Base-by-base conservation (phyloP, 148 eudicot species). In the Persicaria tinctoria region DNA sequence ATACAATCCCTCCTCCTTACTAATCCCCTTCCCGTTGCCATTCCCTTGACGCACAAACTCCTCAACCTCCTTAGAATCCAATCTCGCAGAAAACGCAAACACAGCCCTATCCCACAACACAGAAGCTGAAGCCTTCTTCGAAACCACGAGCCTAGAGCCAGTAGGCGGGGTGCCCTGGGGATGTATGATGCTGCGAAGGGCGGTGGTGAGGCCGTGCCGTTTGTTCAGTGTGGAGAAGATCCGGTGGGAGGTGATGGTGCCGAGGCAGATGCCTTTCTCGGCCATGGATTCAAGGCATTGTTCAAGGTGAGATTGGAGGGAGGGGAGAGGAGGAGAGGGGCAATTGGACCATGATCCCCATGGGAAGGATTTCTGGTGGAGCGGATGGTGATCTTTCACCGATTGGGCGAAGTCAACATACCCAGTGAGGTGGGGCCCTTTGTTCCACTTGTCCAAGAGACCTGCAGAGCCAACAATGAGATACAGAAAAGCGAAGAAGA, bases 91-190 rank as follows among this genome's bases (percentile, higher is more conserved):
- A 72, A 81, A 82, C 5, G 82, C 83, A 72, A 80, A 84, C 13
- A 93, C 86, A 3, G 98, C 98, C 83, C 84, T 79, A 47, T 84
- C 91, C 98, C 98, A 93, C 79, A 93, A 75, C 63, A 75, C 88
- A 51, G 87, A 87, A 16, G 72, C 77, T 0, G 90, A 82, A 60
- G 70, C 66, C 84, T 78, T 87, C 23, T 47, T 77, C 0, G 83
- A 79, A 68, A 76, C 68, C 11, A 55, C 79, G 3, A n/a, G 50
- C 46, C 81, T 83, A 18, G 84, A 77, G 7, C 48, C 57, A 7
- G 79, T 54, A 70, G 51, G 17, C 71, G 68, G 8, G 38, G 53
- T 51, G 32, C 77, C 44, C 47, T 77, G 57, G 1, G 79, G 75
- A n/a, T 76, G 77, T 46, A 81, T 41, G 68, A 92, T 77, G 10